phyloP scores from a whole-genome alignment of 805 yeast genomes.

The Metschnikowia cubensis region DNA sequence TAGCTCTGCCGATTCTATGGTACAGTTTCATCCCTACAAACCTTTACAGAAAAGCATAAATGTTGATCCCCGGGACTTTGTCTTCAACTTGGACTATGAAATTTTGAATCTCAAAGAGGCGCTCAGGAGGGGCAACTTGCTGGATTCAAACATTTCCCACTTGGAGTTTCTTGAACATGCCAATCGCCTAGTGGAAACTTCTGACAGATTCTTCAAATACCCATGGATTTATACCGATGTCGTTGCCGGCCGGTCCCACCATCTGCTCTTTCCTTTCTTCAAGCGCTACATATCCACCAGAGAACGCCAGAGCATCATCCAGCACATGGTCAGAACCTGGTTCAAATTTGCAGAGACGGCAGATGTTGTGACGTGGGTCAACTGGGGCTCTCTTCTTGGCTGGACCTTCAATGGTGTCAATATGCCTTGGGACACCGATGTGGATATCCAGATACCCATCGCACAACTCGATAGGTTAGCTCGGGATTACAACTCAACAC shows the following conservation, averaged over 20 bases:
- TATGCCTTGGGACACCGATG: constrained; percentile 21
- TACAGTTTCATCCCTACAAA: constrained; percentile 6
- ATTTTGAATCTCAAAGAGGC: constrained; percentile 23
- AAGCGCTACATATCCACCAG: constrained; percentile 31
- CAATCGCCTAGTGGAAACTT: constrained; percentile 16
- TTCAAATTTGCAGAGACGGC: constrained; percentile 33
- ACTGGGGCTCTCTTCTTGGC: constrained; percentile 24
- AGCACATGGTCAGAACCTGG: constrained; percentile 36
- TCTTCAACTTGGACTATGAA: constrained; percentile 28
- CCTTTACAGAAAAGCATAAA: constrained; percentile 13
- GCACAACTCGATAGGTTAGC: constrained; percentile 16
- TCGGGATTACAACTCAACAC: constrained; percentile 12
- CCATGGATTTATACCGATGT: constrained; percentile 39
- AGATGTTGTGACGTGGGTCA: constrained; percentile 27
- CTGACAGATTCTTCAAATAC: constrained; percentile 35
- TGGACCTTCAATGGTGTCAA: constrained; percentile 20
- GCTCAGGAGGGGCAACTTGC: constrained; percentile 12
- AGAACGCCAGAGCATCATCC: constrained; percentile 36
- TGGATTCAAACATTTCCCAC: constrained; percentile 20
- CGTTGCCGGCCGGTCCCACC: constrained; percentile 29
- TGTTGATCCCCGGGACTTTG: constrained; percentile 24
- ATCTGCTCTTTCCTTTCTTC: constrained; percentile 35
- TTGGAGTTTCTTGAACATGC: constrained; percentile 30
- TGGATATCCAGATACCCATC: constrained; percentile 18
- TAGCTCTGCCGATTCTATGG: background rate